Evolutionary conservation across 306 rosid species (phyloP).

Genomic region (Mimosa pudica): DNA sequence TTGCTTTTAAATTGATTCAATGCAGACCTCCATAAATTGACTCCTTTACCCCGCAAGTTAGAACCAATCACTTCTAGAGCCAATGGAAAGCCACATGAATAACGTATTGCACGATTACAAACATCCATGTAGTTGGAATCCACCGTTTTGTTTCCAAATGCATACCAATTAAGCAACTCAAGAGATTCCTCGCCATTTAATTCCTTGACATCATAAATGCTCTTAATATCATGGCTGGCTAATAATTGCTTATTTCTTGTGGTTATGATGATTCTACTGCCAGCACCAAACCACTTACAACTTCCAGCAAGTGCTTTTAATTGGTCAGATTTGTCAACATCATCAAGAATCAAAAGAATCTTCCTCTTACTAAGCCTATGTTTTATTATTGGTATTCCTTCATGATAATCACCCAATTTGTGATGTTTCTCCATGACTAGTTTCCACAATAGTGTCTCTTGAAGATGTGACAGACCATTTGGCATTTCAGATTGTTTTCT

Average conservation of each 20-base stretch:
- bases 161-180: conserved; percentile 8
- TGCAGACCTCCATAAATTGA: background rate
- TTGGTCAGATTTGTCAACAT: conserved; percentile 10
- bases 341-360: conserved; percentile 17
- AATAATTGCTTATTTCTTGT: conserved; percentile 9
- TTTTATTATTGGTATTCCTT: conserved; percentile 2
- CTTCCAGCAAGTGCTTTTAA: background rate
- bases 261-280: conserved; percentile 5
- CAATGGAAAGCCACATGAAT: background rate
- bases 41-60: background rate
- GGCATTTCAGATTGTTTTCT: background rate
- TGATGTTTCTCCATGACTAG: background rate
- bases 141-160: background rate
- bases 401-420: background rate
- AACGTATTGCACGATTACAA: background rate
- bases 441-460: conserved; percentile 11
- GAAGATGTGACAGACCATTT: conserved; percentile 12
- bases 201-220: background rate
- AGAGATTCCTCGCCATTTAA: background rate
- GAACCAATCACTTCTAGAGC: conserved; percentile 11
- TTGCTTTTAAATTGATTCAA: background rate
- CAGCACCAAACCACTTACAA: conserved; percentile 20
- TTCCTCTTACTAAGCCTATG: background rate
- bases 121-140: background rate
- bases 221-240: background rate